These are phyloP conservation scores for Penicillium sp. DNA, from an alignment of 2,329 filamentous ascomycete species.

Conservation along the genomic window DNA sequence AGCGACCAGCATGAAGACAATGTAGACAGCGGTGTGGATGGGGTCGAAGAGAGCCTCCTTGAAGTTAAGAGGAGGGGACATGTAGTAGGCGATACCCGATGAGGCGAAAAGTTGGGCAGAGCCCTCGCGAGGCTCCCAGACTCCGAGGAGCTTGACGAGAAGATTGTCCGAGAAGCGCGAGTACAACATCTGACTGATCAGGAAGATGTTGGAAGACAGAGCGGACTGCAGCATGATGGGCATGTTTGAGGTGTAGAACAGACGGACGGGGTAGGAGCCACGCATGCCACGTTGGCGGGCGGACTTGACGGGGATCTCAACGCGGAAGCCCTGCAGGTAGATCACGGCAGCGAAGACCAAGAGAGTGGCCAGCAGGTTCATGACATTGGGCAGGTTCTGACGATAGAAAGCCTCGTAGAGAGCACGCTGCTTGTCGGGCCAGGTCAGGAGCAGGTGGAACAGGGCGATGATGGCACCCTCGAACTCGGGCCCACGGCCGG, in stretches of 20 bases:
- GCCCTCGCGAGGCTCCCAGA: slow-evolving; percentile 94
- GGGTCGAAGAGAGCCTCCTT: slow-evolving; percentile 95
- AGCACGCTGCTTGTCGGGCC: slow-evolving; percentile 98
- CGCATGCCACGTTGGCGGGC: slow-evolving; percentile 97
- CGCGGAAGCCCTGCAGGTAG: slow-evolving; percentile 98
- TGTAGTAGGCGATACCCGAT: slow-evolving; percentile 97
- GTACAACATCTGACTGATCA: slow-evolving; percentile 99
- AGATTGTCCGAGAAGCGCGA: slow-evolving; percentile 99
- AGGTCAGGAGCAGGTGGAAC: slow-evolving; percentile 96
- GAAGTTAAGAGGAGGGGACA: slow-evolving; percentile 97
- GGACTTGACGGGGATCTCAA: slow-evolving; percentile 99
- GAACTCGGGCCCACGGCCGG: slow-evolving; percentile 96
- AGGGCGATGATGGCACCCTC: slow-evolving; percentile 97
- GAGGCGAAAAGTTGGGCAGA: slow-evolving; percentile 91
- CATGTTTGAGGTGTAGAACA: slow-evolving; percentile 99
- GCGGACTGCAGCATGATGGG: slow-evolving; percentile 99
- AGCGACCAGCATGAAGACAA: slow-evolving; percentile 94
- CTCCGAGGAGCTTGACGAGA: slow-evolving; percentile 91
- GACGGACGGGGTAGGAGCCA: slow-evolving; percentile 94
- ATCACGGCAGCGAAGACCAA: slow-evolving; percentile 95
- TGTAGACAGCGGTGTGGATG: slow-evolving; percentile 92
- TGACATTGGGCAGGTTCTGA: slow-evolving; percentile 98
- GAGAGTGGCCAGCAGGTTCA: slow-evolving; percentile 93
- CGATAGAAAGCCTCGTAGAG: slow-evolving; percentile 98
- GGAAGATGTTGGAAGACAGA: slow-evolving; percentile 97